Evolutionary conservation across 495 filamentous ascomycete species (phyloP), one percentile per base, ranked within the genome.

Genomic region (Penicillium lividum): DNA sequence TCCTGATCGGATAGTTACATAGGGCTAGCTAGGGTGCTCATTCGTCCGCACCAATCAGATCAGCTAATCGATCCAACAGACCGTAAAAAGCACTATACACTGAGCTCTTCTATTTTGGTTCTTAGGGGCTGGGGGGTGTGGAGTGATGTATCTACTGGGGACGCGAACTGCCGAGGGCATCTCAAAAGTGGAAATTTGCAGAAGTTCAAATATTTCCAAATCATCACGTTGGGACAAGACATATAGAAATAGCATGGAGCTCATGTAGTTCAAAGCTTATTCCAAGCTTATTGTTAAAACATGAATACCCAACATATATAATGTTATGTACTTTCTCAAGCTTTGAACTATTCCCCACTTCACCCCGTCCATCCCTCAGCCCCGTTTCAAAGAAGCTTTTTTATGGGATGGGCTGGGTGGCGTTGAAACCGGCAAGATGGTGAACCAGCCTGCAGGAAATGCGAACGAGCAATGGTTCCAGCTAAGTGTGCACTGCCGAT

Each of bases 301-400:
- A 22, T 22, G 2, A 22, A 22, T 22, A 22, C 22, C 2, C 22
- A 22, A 22, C 22, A 2, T 22, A 22, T 22, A 22, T 22, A 22
- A 22, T 22, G 22, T 2, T 22, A 22, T 22, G 22, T 22, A 22
- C 22, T 22, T 22, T 22, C 22, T 22, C 22, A 22, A 22, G 22
- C 22, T 22, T 22, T 22, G 22, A 22, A 2, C 46, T 40, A 36
- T 36, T 22, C 33, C 51, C 42, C 59, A 33, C 57, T 58, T 55
- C 34, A 48, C 44, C 54, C 42, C 53, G 52, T 51, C 53, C 56
- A 54, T 51, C 53, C 58, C 61, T 55, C 47, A 45, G 62, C 4
- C 51, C 46, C 52, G 49, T 68, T 68, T 61, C 58, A 61, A 70
- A 68, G 60, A 66, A 68, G 62, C 54, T 68, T 68, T 40, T 16